Evolutionary conservation across 345 rosid genomes (phyloP).

Genomic region (Eucalyptus shirleyi): DNA sequence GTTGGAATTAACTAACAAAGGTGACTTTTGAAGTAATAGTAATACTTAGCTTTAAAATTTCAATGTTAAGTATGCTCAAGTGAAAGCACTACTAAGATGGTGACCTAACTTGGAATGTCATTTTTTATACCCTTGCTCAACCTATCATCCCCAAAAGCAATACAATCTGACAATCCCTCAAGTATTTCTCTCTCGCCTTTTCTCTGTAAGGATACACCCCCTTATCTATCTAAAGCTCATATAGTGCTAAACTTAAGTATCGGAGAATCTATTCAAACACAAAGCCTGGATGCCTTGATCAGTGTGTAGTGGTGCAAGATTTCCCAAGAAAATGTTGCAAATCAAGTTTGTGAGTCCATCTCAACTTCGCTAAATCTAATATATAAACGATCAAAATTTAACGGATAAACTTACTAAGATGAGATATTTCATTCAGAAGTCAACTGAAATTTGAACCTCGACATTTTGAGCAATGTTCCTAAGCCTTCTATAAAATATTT

Average conservation of each 20-base stretch:
- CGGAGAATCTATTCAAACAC: neutral
- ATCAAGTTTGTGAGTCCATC: neutral
- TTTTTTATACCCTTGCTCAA: neutral
- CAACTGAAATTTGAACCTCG: neutral
- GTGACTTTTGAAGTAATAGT: too few relatives aligned
- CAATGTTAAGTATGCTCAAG: too few relatives aligned
- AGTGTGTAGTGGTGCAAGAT: neutral
- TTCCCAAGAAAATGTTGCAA: neutral
- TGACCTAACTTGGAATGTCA: neutral
- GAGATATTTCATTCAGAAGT: neutral
- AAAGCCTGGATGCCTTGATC: neutral
- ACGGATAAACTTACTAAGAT: neutral
- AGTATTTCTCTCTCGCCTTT: neutral
- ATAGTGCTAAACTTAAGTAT: neutral
- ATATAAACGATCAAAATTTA: neutral
- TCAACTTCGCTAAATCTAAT: neutral
- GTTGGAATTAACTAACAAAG: accelerated
- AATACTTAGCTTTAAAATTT: too few relatives aligned
- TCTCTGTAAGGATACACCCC: neutral
- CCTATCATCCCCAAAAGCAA: neutral
- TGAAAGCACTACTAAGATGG: neutral
- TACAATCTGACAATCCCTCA: neutral
- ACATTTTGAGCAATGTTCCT: neutral
- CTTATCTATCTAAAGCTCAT: neutral
- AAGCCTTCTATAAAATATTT: neutral